Evolutionary conservation across 768 basidiomycete species (phyloP).

Genomic region (Russula sp.): DNA sequence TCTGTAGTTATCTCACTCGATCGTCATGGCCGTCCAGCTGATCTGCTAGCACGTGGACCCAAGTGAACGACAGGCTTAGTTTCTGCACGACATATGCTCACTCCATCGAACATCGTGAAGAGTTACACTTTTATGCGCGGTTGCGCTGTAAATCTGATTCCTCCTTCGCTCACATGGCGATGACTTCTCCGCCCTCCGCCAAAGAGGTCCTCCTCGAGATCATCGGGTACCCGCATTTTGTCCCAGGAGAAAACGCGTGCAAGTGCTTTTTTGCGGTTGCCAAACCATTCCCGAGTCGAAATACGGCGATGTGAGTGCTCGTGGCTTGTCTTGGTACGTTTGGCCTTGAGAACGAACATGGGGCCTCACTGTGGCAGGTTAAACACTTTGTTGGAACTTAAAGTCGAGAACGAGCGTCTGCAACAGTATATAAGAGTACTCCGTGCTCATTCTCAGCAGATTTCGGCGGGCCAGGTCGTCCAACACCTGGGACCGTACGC

Average conservation of each 20-base stretch:
- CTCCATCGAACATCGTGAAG: conserved; percentile 43
- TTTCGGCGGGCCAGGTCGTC: conserved; percentile 15
- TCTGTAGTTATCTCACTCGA: conserved; percentile 13
- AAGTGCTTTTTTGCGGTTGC: conserved; percentile 71
- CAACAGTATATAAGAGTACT: conserved; percentile 52
- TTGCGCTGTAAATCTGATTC: conserved; percentile 45
- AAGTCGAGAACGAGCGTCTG: conserved; percentile 80
- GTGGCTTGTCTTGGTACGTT: not conserved
- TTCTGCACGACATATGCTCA: conserved; percentile 48
- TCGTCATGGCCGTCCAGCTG: conserved; percentile 18
- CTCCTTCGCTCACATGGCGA: conserved; percentile 26
- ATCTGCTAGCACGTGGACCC: not conserved
- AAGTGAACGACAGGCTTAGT: conserved; percentile 51
- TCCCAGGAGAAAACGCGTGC: conserved; percentile 37
- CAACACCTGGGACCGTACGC: conserved; percentile 21
- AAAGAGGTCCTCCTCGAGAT: conserved; percentile 65
- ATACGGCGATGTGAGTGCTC: conserved; percentile 53
- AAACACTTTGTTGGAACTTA: conserved; percentile 73
- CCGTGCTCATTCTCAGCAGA: conserved; percentile 27
- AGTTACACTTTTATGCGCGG: conserved; percentile 55
- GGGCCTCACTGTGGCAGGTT: conserved; percentile 40
- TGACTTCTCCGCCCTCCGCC: conserved; percentile 26
- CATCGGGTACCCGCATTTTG: conserved; percentile 55
- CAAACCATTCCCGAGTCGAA: conserved; percentile 71
- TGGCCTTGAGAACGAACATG: not conserved